phyloP scores from a whole-genome alignment of 306 rosid genomes.

The Datisca glomerata region DNA sequence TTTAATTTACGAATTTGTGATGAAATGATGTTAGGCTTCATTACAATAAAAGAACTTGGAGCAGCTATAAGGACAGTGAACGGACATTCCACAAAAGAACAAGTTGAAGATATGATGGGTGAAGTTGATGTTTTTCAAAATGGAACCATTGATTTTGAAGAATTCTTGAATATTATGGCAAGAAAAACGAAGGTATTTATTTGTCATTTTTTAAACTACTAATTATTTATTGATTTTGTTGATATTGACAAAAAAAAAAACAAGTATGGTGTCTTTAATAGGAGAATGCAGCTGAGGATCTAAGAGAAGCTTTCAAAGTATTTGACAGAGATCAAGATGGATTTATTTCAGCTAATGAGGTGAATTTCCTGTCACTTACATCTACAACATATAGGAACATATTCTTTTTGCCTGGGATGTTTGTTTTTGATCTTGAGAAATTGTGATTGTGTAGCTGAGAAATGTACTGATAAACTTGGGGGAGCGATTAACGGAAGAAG shows the following conservation, averaged over 20 bases:
- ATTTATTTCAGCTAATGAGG: slow-evolving; percentile 67
- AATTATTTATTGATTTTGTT: neutral
- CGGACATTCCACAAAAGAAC: slow-evolving; percentile 32
- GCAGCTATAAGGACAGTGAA: slow-evolving; percentile 25
- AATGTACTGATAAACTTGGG: slow-evolving; percentile 63
- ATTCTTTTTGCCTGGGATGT: neutral
- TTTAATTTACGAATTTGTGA: too few relatives aligned
- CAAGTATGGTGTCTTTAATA: slow-evolving; percentile 2
- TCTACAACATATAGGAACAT: neutral
- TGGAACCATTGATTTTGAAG: slow-evolving; percentile 32
- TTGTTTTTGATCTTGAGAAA: too few relatives aligned
- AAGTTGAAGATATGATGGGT: slow-evolving; percentile 30
- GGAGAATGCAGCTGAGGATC: slow-evolving; percentile 51
- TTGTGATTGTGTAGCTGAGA: slow-evolving; percentile 30
- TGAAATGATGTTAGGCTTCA: slow-evolving; percentile 16
- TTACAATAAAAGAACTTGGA: slow-evolving; percentile 28
- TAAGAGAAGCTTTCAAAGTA: slow-evolving; percentile 74
- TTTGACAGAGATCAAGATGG: slow-evolving; percentile 81
- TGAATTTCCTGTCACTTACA: slow-evolving; percentile 7
- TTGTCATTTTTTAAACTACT: too few relatives aligned
- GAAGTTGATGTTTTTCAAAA: slow-evolving; percentile 26
- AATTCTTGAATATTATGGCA: slow-evolving; percentile 42
- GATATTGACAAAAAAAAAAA: neutral
- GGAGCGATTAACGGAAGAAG: slow-evolving; percentile 57
- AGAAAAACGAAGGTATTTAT: slow-evolving; percentile 38